Evolutionary conservation across 2,329 filamentous ascomycete genomes (phyloP).

Genomic region (Aspergillus brunneoviolaceus): DNA sequence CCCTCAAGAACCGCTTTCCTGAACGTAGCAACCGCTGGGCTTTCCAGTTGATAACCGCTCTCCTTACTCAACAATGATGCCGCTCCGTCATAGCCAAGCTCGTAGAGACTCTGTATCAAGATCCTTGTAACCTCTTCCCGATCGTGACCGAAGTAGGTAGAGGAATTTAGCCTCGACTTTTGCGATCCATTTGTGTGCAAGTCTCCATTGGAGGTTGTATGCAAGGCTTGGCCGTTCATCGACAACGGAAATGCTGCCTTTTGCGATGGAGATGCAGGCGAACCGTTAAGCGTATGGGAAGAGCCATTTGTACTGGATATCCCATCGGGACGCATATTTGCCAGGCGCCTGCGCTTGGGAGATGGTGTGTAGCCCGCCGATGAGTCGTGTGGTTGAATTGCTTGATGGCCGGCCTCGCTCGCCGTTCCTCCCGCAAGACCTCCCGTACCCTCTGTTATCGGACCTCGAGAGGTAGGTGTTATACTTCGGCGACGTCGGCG

Average conservation of each 20-base stretch:
- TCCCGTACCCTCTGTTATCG: conserved; percentile 20
- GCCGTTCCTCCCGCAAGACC: conserved; percentile 25
- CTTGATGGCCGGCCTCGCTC: conserved; percentile 28
- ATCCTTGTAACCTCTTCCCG: conserved; percentile 91
- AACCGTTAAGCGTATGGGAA: conserved; percentile 59
- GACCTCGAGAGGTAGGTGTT: conserved; percentile 27
- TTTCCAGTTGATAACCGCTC: conserved; percentile 87
- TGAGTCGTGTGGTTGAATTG: conserved; percentile 26
- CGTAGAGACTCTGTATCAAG: conserved; percentile 83
- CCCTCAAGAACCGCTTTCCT: conserved; percentile 76
- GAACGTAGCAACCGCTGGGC: conserved; percentile 80
- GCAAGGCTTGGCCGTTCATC: conserved; percentile 56
- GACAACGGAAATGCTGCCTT: conserved; percentile 49
- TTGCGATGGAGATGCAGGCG: conserved; percentile 45
- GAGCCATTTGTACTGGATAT: conserved; percentile 57
- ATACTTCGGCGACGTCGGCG: conserved; percentile 36
- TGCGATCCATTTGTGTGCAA: conserved; percentile 41
- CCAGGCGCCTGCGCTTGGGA: conserved; percentile 60
- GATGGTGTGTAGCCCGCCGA: conserved; percentile 35
- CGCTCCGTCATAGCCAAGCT: conserved; percentile 80
- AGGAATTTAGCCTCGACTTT: conserved; percentile 29
- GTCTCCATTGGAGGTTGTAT: conserved; percentile 37
- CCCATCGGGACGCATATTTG: conserved; percentile 64
- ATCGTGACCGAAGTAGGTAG: conserved; percentile 77
- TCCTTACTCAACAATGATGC: conserved; percentile 73